Conservation (phyloP, 1,284 basidiomycete species). For the Boletellus sp. region DNA sequence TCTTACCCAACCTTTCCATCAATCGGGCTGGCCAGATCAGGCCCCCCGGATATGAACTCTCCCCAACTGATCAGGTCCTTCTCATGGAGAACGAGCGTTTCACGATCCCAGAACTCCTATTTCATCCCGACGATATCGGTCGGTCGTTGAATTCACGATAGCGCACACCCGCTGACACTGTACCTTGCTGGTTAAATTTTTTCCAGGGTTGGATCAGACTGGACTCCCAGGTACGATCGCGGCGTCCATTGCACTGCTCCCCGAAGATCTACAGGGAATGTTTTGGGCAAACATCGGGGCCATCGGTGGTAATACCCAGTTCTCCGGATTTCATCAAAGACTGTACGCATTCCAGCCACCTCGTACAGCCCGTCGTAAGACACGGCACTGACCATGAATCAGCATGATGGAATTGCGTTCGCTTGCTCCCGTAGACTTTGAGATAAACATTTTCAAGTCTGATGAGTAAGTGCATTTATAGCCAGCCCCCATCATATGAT, state of each 20-base stretch:
- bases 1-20: slow-evolving; percentile 83
- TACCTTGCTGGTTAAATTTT: slow-evolving; percentile 5
- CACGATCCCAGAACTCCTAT: slow-evolving; percentile 84
- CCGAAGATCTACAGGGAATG: slow-evolving; percentile 79
- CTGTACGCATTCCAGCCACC: slow-evolving; percentile 50
- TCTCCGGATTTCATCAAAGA: slow-evolving; percentile 72
- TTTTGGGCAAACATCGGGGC: slow-evolving; percentile 93
- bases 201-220: slow-evolving; percentile 73
- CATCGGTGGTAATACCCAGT: slow-evolving; percentile 78
- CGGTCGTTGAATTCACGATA: slow-evolving; percentile 26
- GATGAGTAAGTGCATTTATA: slow-evolving; percentile 55
- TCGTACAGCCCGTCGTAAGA: slow-evolving; percentile 13
- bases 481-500: neutral
- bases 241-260: slow-evolving; percentile 68
- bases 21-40: slow-evolving; percentile 70
- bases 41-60: slow-evolving; percentile 46
- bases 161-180: slow-evolving; percentile 4
- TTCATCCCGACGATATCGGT: slow-evolving; percentile 88
- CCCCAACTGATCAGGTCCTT: slow-evolving; percentile 75
- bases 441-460: slow-evolving; percentile 69
- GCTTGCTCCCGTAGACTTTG: slow-evolving; percentile 75
- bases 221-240: slow-evolving; percentile 78
- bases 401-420: slow-evolving; percentile 69
- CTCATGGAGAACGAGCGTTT: slow-evolving; percentile 89
- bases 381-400: slow-evolving; percentile 14